Evolutionary conservation across 208 protist species (phyloP), one percentile per base, ranked within the genome.

Genomic region (Leishmania aethiopica): DNA sequence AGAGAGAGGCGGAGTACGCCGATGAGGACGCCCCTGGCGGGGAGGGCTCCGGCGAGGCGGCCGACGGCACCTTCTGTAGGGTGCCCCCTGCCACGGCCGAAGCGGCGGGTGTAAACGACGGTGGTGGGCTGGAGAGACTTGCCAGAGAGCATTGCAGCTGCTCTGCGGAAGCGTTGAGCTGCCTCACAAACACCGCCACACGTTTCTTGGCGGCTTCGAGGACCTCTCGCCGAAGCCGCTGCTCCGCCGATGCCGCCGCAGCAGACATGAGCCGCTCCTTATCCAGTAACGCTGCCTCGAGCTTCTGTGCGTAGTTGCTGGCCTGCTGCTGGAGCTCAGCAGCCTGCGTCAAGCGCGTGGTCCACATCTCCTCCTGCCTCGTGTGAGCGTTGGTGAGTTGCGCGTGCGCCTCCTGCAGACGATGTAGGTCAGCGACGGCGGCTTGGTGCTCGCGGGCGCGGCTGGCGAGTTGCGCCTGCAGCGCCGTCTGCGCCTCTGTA

Each of bases 281-380:
- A 22, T 86, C 83, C 5, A 69, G 66, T 70, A 86, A 75, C 11
- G 78, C 83, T 10, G 78, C 78, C 47, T 86, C 78, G 1, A 83
- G 73, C 32, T 70, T 49, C 13, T 55, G 7, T 28, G 75, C 78
- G 55, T 82, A 66, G 6, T 25, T 64, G 35, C 71, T 83, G 6
- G 84, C 37, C 7, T 79, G 69, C 49, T 77, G 82, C 71, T 91
- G 85, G 45, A 81, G 15, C 32, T 84, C 74, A 35, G 76, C 66
- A 11, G 82, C 47, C 40, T 87, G 85, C 45, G 81, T 51, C 35
- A 83, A 78, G 0, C 66, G 80, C 25, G 77, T 59, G 45, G 49
- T 72, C 45, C 80, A 79, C 42, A 77, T 45, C 47, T 55, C 66
- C 17, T 84, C 37, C 51, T 79, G 81, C 5, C 64, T 74, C 22